phyloP scores from a whole-genome alignment of 257 asterid species.

The Solanum bulbocastanum region DNA sequence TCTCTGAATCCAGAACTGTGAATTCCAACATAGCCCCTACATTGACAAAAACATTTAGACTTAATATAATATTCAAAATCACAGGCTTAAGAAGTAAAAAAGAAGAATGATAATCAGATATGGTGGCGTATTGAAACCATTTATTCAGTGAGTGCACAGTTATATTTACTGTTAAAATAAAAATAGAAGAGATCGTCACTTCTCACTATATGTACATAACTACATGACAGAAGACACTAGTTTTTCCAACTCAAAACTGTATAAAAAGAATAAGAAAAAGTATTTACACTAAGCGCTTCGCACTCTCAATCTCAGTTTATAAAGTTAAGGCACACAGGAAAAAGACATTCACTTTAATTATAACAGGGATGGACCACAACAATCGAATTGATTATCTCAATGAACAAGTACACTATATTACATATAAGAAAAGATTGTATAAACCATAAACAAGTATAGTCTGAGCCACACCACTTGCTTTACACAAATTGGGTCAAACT shows the following conservation, averaged over 20 bases:
- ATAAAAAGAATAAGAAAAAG: not conserved
- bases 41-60: not conserved
- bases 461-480: not conserved
- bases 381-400: not conserved
- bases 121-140: not conserved
- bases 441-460: not conserved
- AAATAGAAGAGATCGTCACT: not conserved
- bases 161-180: not conserved
- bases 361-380: not conserved
- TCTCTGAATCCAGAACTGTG: constrained; percentile 51
- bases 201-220: not conserved
- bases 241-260: not conserved
- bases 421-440: not conserved
- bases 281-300: not conserved
- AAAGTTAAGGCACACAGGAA: not conserved
- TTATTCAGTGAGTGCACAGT: not conserved
- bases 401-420: not conserved
- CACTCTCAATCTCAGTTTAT: not conserved
- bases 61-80: not conserved
- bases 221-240: not conserved
- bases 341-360: not conserved
- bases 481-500: not conserved
- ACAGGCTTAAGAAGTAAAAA: not conserved
- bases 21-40: constrained; percentile 36
- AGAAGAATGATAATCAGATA: not conserved